Evolutionary conservation across 306 rosid species (phyloP), one percentile per base, ranked within the genome.

Genomic region (Cicer judaicum): DNA sequence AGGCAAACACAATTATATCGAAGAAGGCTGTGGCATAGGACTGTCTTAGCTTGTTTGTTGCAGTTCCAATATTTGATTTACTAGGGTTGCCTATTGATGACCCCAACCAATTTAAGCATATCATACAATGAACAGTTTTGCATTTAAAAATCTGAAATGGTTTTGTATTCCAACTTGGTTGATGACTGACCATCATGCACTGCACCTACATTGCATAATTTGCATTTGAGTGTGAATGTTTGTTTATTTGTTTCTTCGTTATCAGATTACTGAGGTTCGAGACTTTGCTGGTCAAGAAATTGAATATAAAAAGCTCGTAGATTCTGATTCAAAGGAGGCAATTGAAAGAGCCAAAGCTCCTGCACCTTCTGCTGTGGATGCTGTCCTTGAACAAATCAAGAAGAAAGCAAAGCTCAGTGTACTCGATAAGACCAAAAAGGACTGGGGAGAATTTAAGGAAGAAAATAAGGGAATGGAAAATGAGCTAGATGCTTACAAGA

Each of bases 391-490:
- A 80, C 99, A 88, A 80, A 92, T 95, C 63, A 95, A 84, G 93
- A 95, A 95, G 95, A 95, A 92, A 72, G 93, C 64, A 65, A 95
- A 92, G 80, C 99, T 95, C 64, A 95, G 98, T 82, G 99, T 95
- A 60, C 92, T 95, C 44, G 99, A 92, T 83, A 95, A 95, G 88
- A 89, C 96, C 1, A 95, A 92, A 73, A 86, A 84, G 83, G 99
- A 95, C 78, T 95, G 99, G 99, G 99, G 99, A 59, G 99, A 90
- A 88, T 95, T 71, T 70, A 95, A 95, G 87, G 99, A 84, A 56
- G 99, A 94, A 80, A 88, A 85, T 46, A 89, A 77, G 75, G 90
- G 95, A 34, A 21, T 92, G 84, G 99, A 92, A 66, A 87, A 82
- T 0, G 96, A 95, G 82, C 88, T 95, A 85, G 99, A 92, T 84